Base-by-base conservation (phyloP, 768 basidiomycete genomes). In the Gelatoporia subvermispora region DNA sequence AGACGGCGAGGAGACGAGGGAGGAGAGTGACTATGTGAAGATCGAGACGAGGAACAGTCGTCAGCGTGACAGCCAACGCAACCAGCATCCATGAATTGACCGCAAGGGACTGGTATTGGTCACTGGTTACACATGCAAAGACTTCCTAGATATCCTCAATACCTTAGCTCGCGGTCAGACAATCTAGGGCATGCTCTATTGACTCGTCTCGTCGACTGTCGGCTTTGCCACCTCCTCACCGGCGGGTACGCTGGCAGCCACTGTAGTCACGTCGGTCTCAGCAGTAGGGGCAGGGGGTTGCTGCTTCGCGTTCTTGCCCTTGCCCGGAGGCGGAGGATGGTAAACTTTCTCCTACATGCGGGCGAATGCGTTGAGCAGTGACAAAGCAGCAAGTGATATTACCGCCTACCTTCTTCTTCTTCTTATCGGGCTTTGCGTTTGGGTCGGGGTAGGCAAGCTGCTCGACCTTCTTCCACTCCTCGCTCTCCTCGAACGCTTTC, bases 381-480 rank as follows among this genome's bases (percentile, higher is more conserved):
- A 10, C 31, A 17, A 13, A 23, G 9, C 11, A 8, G 17, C 24
- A 8, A 17, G 18, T 21, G 13, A 2, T 23, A 17, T 13, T 31
- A 41, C 7, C 8, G 43, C 43, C 65, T 8, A 63, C 71, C 66
- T 72, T 74, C 72, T 86, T 86, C 65, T 87, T 89, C 68, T 82
- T 82, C 54, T 77, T 75, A 54, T 76, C 76, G 8, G 73, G 70
- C 57, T 82, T 79, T 0, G 77, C 79, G 43, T 79, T 83, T 0
- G 80, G 80, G 64, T 84, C 79, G 1, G 93, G 93, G 70, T 97
- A 99, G 10, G 93, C 96, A 18, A 85, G 67, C 59, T 74, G 78
- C 61, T 86, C 85, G 5, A 85, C 71, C 59, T 72, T 72, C 66
- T 88, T 81, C 83, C 91, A 97, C 62, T 91, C 91, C 58, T 84